Evolutionary conservation across 352 stramenopile genomes (phyloP).

Genomic region (Phytophthora pluvialis): DNA sequence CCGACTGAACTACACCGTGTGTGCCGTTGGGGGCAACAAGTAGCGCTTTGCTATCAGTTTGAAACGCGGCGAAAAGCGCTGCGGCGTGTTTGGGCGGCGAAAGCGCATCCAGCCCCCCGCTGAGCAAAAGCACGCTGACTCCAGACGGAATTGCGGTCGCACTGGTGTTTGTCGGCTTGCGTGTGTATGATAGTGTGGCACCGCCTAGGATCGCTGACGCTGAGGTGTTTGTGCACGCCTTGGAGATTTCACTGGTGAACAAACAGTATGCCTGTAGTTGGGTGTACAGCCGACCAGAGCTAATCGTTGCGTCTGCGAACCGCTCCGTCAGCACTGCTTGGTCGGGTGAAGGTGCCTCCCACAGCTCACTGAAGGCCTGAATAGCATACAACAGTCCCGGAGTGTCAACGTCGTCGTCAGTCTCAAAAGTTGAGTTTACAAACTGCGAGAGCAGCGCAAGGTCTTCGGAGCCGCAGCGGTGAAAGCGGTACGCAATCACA

Average conservation of each 20-base stretch:
- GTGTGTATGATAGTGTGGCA: slow-evolving; percentile 44
- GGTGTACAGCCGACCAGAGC: slow-evolving; percentile 46
- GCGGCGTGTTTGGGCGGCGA: slow-evolving; percentile 53
- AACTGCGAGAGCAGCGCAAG: slow-evolving; percentile 47
- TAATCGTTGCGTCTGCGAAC: slow-evolving; percentile 59
- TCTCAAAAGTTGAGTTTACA: slow-evolving; percentile 32
- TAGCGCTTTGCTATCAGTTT: slow-evolving; percentile 52
- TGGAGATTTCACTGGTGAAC: slow-evolving; percentile 52
- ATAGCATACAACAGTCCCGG: slow-evolving; percentile 62
- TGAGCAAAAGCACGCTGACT: slow-evolving; percentile 63
- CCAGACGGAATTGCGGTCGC: slow-evolving; percentile 2
- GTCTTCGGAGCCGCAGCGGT: slow-evolving; percentile 58
- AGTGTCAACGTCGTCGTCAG: slow-evolving; percentile 7
- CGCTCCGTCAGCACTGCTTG: slow-evolving; percentile 46
- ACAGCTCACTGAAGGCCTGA: slow-evolving; percentile 80
- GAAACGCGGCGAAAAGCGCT: slow-evolving; percentile 44
- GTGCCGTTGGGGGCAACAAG: slow-evolving; percentile 45
- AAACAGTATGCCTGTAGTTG: slow-evolving; percentile 67
- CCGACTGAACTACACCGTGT: slow-evolving; percentile 52
- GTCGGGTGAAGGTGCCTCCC: slow-evolving; percentile 61
- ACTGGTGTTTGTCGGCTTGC: slow-evolving; percentile 31
- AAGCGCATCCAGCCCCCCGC: slow-evolving; percentile 50
- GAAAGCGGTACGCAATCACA: slow-evolving; percentile 60
- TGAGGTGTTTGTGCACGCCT: slow-evolving; percentile 39
- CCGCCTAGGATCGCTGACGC: slow-evolving; percentile 1